Evolutionary conservation across 192 early-diverging fungal genomes (phyloP).

Genomic region (Backusella australiensis): DNA sequence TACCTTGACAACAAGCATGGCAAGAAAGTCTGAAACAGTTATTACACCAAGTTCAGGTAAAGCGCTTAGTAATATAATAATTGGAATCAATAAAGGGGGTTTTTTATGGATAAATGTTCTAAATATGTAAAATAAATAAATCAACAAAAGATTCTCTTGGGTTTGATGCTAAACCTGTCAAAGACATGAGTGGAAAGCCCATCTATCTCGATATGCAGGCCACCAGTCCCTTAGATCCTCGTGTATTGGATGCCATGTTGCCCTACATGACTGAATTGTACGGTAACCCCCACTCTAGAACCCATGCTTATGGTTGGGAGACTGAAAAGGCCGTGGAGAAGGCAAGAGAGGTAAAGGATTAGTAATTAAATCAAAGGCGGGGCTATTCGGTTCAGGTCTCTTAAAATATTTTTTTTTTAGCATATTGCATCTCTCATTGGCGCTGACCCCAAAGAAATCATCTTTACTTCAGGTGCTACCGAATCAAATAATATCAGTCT

Average conservation of each 20-base stretch:
- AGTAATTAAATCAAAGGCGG: constrained; percentile 4
- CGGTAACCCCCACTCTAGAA: constrained; percentile 97
- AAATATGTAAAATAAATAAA: neutral
- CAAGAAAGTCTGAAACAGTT: neutral
- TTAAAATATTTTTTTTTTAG: constrained; percentile 37
- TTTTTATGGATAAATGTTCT: neutral
- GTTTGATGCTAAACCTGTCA: constrained; percentile 42
- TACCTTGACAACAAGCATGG: constrained; percentile 1
- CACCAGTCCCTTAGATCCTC: constrained; percentile 89
- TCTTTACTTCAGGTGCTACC: constrained; percentile 95
- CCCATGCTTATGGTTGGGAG: constrained; percentile 98
- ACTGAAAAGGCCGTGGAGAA: constrained; percentile 85
- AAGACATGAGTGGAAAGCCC: constrained; percentile 51
- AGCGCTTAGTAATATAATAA: neutral
- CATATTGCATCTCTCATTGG: constrained; percentile 85
- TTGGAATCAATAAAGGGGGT: neutral
- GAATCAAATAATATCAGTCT: constrained; percentile 94
- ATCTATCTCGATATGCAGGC: constrained; percentile 96
- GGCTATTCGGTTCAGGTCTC: neutral
- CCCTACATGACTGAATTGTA: constrained; percentile 89
- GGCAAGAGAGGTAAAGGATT: constrained; percentile 68
- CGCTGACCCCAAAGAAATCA: constrained; percentile 94
- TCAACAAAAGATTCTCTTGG: constrained; percentile 43
- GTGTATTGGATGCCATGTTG: constrained; percentile 92
- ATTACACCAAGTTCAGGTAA: neutral